Evolutionary conservation across 2,329 filamentous ascomycete species (phyloP).

Genomic region (Cercospora sp.): DNA sequence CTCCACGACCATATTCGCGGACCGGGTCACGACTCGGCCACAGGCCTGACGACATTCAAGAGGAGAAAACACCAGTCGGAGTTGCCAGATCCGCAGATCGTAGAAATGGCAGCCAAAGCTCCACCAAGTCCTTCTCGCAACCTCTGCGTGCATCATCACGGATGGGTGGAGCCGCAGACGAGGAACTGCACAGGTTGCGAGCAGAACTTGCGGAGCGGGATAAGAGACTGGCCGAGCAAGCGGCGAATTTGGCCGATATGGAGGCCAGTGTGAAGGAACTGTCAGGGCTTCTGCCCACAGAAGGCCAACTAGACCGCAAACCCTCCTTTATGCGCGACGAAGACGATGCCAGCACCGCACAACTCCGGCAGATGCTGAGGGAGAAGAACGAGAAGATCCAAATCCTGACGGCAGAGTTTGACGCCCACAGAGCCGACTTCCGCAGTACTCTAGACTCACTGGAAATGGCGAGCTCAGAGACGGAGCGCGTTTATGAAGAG

Average conservation of each 20-base stretch:
- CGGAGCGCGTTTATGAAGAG: constrained; percentile 91
- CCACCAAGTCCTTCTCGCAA: constrained; percentile 45
- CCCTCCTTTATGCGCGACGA: constrained; percentile 56
- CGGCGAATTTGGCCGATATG: constrained; percentile 80
- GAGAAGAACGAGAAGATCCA: constrained; percentile 98
- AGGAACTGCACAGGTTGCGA: constrained; percentile 70
- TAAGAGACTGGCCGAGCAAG: constrained; percentile 83
- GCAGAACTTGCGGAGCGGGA: constrained; percentile 80
- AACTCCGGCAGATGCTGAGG: constrained; percentile 77
- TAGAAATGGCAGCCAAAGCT: constrained; percentile 30
- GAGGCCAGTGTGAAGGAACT: constrained; percentile 83
- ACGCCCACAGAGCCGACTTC: constrained; percentile 92
- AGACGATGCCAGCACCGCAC: constrained; percentile 58
- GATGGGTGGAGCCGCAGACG: constrained; percentile 35
- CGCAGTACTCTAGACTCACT: constrained; percentile 94
- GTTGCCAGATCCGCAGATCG: constrained; percentile 35
- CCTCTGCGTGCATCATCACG: constrained; percentile 40
- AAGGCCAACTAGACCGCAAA: constrained; percentile 40
- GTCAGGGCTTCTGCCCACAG: constrained; percentile 65
- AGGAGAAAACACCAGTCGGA: constrained; percentile 33
- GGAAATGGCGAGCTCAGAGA: constrained; percentile 93
- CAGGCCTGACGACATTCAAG: constrained; percentile 44
- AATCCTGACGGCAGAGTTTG: constrained; percentile 90
- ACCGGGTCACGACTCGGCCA: constrained; percentile 50
- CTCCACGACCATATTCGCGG: constrained; percentile 50